Evolutionary conservation across 2,329 filamentous ascomycete species (phyloP).

Genomic region (Zymoseptoria pseudotritici): DNA sequence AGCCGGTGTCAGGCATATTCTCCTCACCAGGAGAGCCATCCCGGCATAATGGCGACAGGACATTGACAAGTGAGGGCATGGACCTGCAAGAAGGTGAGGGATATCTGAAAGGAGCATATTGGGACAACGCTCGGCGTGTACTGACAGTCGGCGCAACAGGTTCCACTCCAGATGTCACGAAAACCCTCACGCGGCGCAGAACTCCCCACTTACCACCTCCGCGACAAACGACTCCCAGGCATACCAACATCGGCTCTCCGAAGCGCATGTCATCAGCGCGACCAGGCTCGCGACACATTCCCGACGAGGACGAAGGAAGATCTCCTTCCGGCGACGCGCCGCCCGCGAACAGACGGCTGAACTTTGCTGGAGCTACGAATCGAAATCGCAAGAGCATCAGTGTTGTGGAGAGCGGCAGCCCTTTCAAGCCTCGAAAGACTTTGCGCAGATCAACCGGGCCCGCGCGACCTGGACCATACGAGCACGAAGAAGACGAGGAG

Average conservation of each 20-base stretch:
- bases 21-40: conserved; percentile 65
- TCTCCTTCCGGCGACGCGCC: not conserved
- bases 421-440: conserved; percentile 26
- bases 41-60: conserved; percentile 13
- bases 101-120: not conserved
- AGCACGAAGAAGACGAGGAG: conserved; percentile 16
- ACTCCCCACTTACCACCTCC: conserved; percentile 43
- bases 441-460: conserved; percentile 22
- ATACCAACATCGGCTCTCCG: conserved; percentile 55
- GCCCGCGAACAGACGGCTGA: conserved; percentile 26
- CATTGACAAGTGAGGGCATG: conserved; percentile 35
- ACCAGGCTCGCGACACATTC: conserved; percentile 30
- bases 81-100: conserved; percentile 55
- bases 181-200: conserved; percentile 35
- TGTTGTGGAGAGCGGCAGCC: conserved; percentile 22
- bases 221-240: conserved; percentile 54
- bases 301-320: not conserved
- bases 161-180: conserved; percentile 43
- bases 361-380: conserved; percentile 24
- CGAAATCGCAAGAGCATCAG: conserved; percentile 22
- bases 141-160: conserved; percentile 30
- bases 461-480: conserved; percentile 16
- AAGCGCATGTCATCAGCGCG: conserved; percentile 53
- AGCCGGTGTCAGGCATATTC: conserved; percentile 78
- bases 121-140: conserved; percentile 2